Evolutionary conservation across 192 early-diverging fungal genomes (phyloP), one percentile per base, ranked within the genome.

Genomic region (Linnemannia hyalina): DNA sequence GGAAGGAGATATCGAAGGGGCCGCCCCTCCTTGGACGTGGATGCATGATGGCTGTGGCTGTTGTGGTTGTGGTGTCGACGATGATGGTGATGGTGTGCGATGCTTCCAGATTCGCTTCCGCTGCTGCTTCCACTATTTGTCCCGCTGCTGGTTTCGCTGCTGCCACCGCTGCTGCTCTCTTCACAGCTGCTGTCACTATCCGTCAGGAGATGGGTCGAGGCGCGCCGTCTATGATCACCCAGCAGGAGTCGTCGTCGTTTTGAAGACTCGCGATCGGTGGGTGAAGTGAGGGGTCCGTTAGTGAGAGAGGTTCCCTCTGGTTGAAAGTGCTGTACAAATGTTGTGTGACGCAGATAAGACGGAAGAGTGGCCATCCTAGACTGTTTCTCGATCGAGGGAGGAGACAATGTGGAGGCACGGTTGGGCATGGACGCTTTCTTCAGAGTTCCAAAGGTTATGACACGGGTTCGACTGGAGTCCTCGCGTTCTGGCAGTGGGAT

Each of bases 401-500:
- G 29, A 3, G 77, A 79, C 26, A 73, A 68, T 10, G 74, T 10
- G 2, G 72, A 26, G 63, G 20, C 13, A 26, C 42, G 40, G 36
- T 73, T 75, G 4, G 81, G 49, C 76, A 83, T 80, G 44, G 81
- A 83, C 11, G 87, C 81, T 49, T 82, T 80, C 71, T 82, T 82
- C 41, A 83, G 78, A 16, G 86, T 79, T 18, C 80, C 81, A 70
- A 83, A 82, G 13, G 86, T 88, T 38, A 88, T 82, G 26, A 78
- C 36, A 6, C 81, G 77, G n/a, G 76, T 72, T 35, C 76, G 77
- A 40, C 77, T 80, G 6, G 82, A 75, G 23, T 83, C 81, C 35
- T 82, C 81, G 7, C 81, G 82, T 41, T 82, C 82, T 1, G 85
- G 80, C 10, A 80, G 38, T 4, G 80, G 75, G 2, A 75, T 32